Evolutionary conservation across 1,284 basidiomycete genomes (phyloP).

Genomic region (Mycena citricolor): DNA sequence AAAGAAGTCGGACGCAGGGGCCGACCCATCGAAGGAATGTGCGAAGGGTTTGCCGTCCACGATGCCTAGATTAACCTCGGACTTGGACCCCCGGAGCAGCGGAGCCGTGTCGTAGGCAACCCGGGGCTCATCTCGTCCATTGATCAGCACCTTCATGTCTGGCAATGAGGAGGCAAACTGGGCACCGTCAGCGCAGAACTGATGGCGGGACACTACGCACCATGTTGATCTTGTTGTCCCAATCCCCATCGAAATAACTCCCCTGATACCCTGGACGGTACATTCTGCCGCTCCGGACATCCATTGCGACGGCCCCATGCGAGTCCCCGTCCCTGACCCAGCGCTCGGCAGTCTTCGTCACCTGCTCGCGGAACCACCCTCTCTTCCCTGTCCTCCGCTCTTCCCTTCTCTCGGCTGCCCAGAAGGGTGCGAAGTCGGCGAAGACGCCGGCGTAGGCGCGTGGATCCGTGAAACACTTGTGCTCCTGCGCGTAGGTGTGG

Average conservation of each 20-base stretch:
- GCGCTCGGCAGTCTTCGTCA: conserved; percentile 1
- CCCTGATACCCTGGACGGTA: too few species aligned
- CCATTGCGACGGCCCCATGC: too few species aligned
- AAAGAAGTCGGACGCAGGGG: conserved; percentile 14
- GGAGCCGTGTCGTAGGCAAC: conserved; percentile 13
- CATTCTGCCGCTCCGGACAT: too few species aligned
- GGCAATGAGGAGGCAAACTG: conserved; percentile 15
- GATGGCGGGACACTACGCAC: not conserved
- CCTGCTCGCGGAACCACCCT: conserved; percentile 17
- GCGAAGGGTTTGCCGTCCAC: conserved; percentile 11
- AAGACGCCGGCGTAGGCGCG: conserved; percentile 7
- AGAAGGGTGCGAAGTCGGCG: conserved; percentile 18
- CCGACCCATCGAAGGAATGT: conserved; percentile 7
- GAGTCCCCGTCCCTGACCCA: not conserved
- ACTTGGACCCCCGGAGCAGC: conserved; percentile 4
- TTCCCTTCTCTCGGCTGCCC: conserved; percentile 5
- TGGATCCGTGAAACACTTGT: conserved; percentile 9
- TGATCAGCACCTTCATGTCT: conserved; percentile 11
- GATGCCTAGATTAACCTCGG: too few species aligned
- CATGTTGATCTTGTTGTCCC: not conserved
- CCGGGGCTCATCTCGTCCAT: conserved; percentile 20
- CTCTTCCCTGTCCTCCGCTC: not conserved
- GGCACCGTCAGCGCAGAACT: not conserved
- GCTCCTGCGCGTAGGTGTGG: conserved; percentile 7
- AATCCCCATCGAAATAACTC: too few species aligned